Percentiles rank a stretch among this genome's conserved stretches.
Conservation (phyloP, 345 rosid species). For the Populus euphratica region DNA sequence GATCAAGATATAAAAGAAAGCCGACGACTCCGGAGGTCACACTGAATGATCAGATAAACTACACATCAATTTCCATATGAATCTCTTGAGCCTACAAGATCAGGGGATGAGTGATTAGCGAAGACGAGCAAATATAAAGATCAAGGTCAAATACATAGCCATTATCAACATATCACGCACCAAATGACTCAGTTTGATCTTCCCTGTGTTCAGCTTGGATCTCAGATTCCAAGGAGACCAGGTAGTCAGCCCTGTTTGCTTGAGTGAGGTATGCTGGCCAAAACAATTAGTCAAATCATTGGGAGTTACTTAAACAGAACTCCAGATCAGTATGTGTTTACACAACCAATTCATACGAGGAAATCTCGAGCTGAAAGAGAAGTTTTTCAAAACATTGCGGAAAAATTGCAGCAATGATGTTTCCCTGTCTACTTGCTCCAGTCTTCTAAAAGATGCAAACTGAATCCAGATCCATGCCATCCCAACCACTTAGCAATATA, state of each 20-base stretch:
- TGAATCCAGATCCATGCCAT: constrained; percentile 4
- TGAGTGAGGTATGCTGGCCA: neutral
- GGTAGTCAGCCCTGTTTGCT: neutral
- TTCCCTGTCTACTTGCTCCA: neutral
- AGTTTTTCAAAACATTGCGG: neutral
- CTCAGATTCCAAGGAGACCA: neutral
- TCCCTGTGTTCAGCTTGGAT: neutral
- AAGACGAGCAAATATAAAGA: neutral
- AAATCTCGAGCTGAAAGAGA: neutral
- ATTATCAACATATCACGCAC: neutral
- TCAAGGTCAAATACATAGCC: neutral
- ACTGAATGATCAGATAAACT: neutral
- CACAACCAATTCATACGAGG: constrained; percentile 10
- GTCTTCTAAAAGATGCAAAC: constrained; percentile 15
- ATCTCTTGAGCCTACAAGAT: neutral
- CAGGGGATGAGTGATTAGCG: neutral
- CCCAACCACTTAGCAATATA: constrained; percentile 3
- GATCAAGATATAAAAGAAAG: neutral
- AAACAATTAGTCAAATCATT: neutral
- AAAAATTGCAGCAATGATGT: neutral
- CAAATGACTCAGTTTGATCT: neutral
- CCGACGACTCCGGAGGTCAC: neutral
- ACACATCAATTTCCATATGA: neutral
- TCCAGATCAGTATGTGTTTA: constrained; percentile 13
- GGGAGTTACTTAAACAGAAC: neutral